Base-by-base conservation (phyloP, 495 filamentous ascomycete species). In the Sabuloglossum arenarium region DNA sequence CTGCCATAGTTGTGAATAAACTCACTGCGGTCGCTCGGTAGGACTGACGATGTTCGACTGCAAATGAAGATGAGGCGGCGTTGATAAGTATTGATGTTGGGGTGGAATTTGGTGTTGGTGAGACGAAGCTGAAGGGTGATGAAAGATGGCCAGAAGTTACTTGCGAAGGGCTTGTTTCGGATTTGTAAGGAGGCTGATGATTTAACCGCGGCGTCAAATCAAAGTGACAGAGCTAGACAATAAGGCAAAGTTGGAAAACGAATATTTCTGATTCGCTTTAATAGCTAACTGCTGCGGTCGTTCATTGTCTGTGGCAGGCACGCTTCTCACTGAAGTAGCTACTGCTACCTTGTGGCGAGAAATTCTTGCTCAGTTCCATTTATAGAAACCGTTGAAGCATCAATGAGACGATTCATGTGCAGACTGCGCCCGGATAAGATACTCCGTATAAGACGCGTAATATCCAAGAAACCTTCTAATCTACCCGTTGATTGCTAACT, bases 1-100 rank as follows among this genome's bases (percentile, higher is more conserved):
- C 78, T 69, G 82, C 74, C 83, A 87, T 85, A 59, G 62, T 76
- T 68, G 63, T 56, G 31, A 27, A 27, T 27, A 53, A 53, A 24
- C 24, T 31, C 8, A 0, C 1, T 16, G 28, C 24, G 19, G 9
- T 54, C n/a, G 19, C 34, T 34, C 30, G 37, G n/a, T 24, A 25
- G 53, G 11, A 16, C 30, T 54, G n/a, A 24, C 23, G 29, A 21
- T 19, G 53, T 37, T 54, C 3, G 29, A 23, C 3, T 54, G 19
- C n/a, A 25, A n/a, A 6, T 39, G 30, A 39, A 30, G 53, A 37
- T 34, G 30, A 39, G 3, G 29, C 8, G 11, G 30, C 19, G 24
- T 29, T 27, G 47, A 28, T 5, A 11, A 28, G 47, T n/a, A n/a
- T 29, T 51, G 47, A 51, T 30, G 24, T 51, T 19, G 27, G 4